Evolutionary conservation across 495 filamentous ascomycete genomes (phyloP).

Genomic region (Corynascus novoguineensis): DNA sequence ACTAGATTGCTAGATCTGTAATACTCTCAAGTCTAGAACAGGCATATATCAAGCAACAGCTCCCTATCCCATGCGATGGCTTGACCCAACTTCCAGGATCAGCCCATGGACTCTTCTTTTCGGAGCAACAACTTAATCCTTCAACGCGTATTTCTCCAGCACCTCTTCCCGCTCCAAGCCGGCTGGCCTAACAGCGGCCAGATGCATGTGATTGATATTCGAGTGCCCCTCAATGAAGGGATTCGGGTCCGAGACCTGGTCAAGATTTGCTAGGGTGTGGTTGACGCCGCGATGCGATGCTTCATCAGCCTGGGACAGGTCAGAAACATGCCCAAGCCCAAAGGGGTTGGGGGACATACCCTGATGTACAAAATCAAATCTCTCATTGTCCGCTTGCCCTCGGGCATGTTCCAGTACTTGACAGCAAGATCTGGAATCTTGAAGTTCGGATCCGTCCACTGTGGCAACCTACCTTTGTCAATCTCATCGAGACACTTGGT

Average conservation of each 20-base stretch:
- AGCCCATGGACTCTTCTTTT: too few relatives aligned
- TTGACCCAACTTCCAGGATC: too few relatives aligned
- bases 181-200: conserved; percentile 56
- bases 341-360: neutral
- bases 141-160: conserved; percentile 2
- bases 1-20: too few relatives aligned
- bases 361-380: conserved; percentile 83
- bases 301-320: conserved; percentile 59
- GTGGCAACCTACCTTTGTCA: conserved; percentile 71
- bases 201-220: conserved; percentile 41
- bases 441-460: conserved; percentile 63
- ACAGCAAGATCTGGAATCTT: conserved; percentile 85
- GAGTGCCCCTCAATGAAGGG: conserved; percentile 67
- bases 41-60: too few relatives aligned
- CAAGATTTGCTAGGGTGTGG: conserved; percentile 83
- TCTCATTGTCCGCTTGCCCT: conserved; percentile 71
- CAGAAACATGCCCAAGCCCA: neutral
- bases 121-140: too few relatives aligned
- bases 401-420: conserved; percentile 88
- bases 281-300: conserved; percentile 93
- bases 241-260: conserved; percentile 76
- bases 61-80: too few relatives aligned
- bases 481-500: conserved; percentile 80
- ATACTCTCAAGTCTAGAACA: too few relatives aligned
- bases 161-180: conserved; percentile 85